Conservation (phyloP, 2,329 filamentous ascomycete genomes). For the Penicillium sp. region DNA sequence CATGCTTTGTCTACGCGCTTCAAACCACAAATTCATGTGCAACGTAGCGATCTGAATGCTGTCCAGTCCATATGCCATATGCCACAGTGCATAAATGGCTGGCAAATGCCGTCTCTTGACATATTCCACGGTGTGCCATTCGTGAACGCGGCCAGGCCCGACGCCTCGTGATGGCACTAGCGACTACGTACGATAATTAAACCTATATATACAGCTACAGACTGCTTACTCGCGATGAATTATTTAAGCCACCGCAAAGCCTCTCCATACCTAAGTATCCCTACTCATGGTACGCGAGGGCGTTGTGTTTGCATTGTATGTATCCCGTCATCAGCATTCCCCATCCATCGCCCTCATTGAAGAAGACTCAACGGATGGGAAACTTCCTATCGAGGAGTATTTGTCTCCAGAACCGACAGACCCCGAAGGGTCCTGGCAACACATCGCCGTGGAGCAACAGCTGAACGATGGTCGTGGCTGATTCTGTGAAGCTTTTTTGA, state of each 20-base stretch:
- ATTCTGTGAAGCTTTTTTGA: conserved; percentile 59
- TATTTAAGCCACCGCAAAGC: conserved; percentile 3
- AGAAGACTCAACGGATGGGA: conserved; percentile 64
- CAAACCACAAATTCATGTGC: background rate
- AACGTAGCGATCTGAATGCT: background rate
- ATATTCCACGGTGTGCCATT: background rate
- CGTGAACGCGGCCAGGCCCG: background rate
- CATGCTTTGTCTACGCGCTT: background rate
- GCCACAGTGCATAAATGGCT: background rate
- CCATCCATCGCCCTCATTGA: conserved; percentile 66
- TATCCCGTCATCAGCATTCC: conserved; percentile 70
- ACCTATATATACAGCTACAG: background rate
- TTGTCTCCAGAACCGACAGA: conserved; percentile 63
- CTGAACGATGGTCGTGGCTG: conserved; percentile 66
- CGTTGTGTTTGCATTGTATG: conserved; percentile 20
- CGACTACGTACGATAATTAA: background rate
- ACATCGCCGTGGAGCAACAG: conserved; percentile 54
- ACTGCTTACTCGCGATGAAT: background rate
- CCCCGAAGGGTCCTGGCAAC: conserved; percentile 61
- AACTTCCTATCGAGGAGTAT: conserved; percentile 66
- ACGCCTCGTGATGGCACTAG: background rate
- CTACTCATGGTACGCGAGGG: background rate
- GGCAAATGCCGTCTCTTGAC: background rate
- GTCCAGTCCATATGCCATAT: background rate
- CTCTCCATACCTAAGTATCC: background rate